Conservation (phyloP, 2,329 filamentous ascomycete genomes). For the Sporothrix protearum region DNA sequence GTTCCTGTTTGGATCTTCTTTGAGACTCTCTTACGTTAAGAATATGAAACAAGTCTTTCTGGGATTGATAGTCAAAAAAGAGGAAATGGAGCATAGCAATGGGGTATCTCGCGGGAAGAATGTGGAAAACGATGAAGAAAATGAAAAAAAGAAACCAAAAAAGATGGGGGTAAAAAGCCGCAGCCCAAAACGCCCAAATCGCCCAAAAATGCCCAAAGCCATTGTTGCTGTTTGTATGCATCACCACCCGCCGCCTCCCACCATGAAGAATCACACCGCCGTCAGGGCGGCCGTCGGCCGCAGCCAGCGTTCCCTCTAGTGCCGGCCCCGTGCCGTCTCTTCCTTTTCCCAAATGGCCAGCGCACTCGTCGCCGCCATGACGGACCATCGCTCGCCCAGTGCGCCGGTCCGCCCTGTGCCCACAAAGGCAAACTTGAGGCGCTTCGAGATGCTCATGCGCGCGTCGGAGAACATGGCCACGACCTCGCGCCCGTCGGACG, state of each 20-base stretch:
- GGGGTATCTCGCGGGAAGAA: constrained; percentile 20
- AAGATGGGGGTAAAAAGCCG: too few relatives aligned
- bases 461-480: constrained; percentile 42
- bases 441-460: constrained; percentile 36
- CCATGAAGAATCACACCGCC: not conserved
- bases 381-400: constrained; percentile 42
- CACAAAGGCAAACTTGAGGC: constrained; percentile 41
- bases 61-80: not conserved
- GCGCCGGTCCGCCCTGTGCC: constrained; percentile 40
- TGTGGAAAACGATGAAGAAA: not conserved
- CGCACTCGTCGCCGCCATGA: constrained; percentile 43
- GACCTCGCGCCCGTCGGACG: constrained; percentile 41
- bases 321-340: constrained; percentile 15
- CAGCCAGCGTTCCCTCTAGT: not conserved
- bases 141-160: not conserved
- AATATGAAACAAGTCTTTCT: not conserved
- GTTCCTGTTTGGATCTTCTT: not conserved
- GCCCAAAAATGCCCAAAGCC: not conserved
- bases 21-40: not conserved
- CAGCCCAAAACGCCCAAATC: too few relatives aligned
- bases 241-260: not conserved
- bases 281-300: not conserved
- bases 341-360: constrained; percentile 35
- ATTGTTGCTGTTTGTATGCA: too few relatives aligned
- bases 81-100: not conserved